Evolutionary conservation across 257 asterid genomes (phyloP).

Genomic region (Solanum gracilifrons): DNA sequence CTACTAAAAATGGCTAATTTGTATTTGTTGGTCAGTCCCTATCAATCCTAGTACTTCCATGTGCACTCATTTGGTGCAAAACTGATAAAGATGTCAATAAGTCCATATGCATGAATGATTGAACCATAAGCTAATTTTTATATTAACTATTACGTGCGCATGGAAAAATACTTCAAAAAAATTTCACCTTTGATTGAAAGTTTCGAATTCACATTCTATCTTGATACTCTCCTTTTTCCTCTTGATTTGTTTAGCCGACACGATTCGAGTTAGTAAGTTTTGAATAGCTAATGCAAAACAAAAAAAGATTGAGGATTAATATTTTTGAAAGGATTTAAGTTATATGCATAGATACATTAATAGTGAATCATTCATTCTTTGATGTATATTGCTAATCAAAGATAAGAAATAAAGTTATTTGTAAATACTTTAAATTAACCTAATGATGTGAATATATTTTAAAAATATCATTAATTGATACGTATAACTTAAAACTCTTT

Average conservation of each 20-base stretch:
- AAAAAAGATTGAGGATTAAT: background rate
- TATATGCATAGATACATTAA: background rate
- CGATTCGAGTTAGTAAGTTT: background rate
- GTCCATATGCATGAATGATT: background rate
- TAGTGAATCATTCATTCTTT: background rate
- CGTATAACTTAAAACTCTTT: background rate
- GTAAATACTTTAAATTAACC: background rate
- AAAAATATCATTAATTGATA: background rate
- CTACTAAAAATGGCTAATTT: background rate
- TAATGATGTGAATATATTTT: background rate
- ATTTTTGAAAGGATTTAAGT: background rate
- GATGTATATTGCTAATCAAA: background rate
- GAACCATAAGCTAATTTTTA: background rate
- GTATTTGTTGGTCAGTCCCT: background rate
- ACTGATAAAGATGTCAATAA: background rate
- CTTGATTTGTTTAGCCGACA: background rate
- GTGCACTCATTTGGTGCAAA: background rate
- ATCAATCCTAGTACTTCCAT: background rate
- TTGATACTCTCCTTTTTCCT: background rate
- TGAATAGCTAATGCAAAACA: background rate
- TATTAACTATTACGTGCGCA: slow-evolving; percentile 28
- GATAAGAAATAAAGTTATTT: background rate
- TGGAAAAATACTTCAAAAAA: slow-evolving; percentile 6
- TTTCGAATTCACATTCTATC: background rate
- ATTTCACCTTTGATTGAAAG: rapidly evolving